Percentiles rank a stretch among this genome's conserved stretches.
Evolutionary conservation across 495 filamentous ascomycete genomes (phyloP).

Genomic region (Thermothielavioides terrestris): DNA sequence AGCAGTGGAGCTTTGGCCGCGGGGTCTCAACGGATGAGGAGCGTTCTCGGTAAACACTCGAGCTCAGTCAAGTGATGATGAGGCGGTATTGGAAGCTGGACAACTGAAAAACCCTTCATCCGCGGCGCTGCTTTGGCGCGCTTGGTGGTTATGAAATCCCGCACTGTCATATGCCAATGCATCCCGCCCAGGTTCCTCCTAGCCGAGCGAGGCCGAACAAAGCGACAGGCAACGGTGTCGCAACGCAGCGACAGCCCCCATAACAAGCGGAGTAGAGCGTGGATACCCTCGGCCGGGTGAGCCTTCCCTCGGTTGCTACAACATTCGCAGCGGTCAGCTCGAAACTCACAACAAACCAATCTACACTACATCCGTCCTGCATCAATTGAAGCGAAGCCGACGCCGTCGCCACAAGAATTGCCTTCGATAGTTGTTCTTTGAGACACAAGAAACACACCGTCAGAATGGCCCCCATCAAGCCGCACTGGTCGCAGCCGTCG

Average conservation of each 20-base stretch:
- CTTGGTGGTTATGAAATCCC: neutral
- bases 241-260: neutral
- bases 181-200: neutral
- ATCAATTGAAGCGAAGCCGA: neutral
- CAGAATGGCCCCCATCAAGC: conserved; percentile 41
- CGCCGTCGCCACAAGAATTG: neutral
- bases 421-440: neutral
- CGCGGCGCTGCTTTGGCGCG: neutral
- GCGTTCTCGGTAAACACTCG: neutral
- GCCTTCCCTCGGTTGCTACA: too few relatives aligned
- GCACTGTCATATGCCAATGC: conserved; percentile 1
- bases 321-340: too few relatives aligned
- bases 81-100: neutral
- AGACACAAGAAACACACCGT: neutral
- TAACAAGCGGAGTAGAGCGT: conserved; percentile 3
- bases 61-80: neutral
- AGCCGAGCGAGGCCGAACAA: conserved; percentile 7
- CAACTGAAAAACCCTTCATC: neutral
- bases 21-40: neutral
- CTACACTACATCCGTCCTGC: neutral
- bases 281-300: too few relatives aligned
- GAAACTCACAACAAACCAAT: too few relatives aligned
- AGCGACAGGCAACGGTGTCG: neutral
- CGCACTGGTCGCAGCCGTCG: conserved; percentile 45
- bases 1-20: neutral